Evolutionary conservation across 2,329 filamentous ascomycete genomes (phyloP), one percentile per base, ranked within the genome.

Genomic region (Diplodia corticola): DNA sequence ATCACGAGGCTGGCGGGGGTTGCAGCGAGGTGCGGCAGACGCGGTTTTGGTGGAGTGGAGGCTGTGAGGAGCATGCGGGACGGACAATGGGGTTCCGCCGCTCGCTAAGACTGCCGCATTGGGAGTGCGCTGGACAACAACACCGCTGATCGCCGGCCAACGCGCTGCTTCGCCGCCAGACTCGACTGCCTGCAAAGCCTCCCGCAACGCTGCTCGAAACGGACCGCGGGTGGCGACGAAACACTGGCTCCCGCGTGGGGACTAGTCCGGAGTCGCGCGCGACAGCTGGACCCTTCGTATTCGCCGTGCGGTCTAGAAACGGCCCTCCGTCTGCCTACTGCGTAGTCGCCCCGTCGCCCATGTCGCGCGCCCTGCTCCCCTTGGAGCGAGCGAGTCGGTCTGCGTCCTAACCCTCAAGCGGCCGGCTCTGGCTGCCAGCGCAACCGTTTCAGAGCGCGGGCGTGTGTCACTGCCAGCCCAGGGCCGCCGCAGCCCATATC

Each of bases 201-300:
- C 53, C 26, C 53, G 30, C 33, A 17, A 37, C 33, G 53, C 15
- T 5, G 33, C 55, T 48, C 55, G 40, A 46, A 60, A 49, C 28
- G 57, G 40, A 44, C 28, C 20, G 40, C 44, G 24, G 37, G 57
- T 61, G 57, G 57, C 57, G 57, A 61, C 57, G 40, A 61, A 30
- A 30, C 37, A 28, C 55, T 24, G 55, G 55, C 5, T 44, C 35
- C 35, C 54, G n/a, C 54, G 37, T 24, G 22, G 55, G 37, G 17
- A 33, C 57, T 17, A 15, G 2, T 49, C 40, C 24, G 44, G 57
- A 15, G 26, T 3, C 15, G 24, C 5, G 28, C 26, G 17, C 57
- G 37, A 17, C 57, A 35, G n/a, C 44, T 61, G 57, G 57, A 49
- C 57, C 57, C 57, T 49, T 61, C 40, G 57, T 61, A 61, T 61